Percentiles rank a stretch among this genome's conserved stretches.
Conservation (phyloP, 1,284 basidiomycete species). For the Ceratorhiza oryzae-sativae region DNA sequence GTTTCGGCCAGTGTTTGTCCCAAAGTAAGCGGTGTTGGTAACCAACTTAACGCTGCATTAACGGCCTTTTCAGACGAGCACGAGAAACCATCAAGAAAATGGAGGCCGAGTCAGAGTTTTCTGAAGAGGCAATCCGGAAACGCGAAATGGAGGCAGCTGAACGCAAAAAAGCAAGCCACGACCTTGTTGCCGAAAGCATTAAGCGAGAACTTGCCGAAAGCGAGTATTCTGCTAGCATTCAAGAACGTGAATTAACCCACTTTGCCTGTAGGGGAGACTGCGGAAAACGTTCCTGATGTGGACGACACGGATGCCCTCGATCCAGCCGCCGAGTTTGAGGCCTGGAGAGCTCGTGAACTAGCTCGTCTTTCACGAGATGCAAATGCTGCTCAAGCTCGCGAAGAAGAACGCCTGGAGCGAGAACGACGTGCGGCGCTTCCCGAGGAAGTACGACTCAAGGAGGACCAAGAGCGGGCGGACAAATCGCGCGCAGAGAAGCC, state of each 20-base stretch:
- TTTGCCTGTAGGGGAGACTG: conserved; percentile 74
- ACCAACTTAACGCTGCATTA: background rate
- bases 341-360: conserved; percentile 93
- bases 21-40: conserved; percentile 68
- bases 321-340: conserved; percentile 90
- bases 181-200: conserved; percentile 88
- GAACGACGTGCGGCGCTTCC: conserved; percentile 90
- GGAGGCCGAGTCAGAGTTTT: conserved; percentile 69
- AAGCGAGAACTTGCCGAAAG: conserved; percentile 83
- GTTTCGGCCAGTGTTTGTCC: conserved; percentile 89
- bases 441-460: conserved; percentile 87
- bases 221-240: conserved; percentile 51
- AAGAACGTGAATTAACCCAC: background rate
- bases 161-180: conserved; percentile 79
- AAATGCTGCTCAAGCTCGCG: conserved; percentile 77
- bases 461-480: conserved; percentile 87
- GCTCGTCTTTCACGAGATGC: conserved; percentile 90
- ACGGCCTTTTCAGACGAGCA: conserved; percentile 61
- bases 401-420: conserved; percentile 87
- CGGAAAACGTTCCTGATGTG: conserved; percentile 81
- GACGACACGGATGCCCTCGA: conserved; percentile 97
- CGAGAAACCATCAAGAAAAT: conserved; percentile 71
- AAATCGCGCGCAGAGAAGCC: conserved; percentile 82
- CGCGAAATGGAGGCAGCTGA: conserved; percentile 75
- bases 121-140: conserved; percentile 68